Percentiles rank a stretch among this genome's conserved stretches.
phyloP scores from a whole-genome alignment of 1,139 yeast species.

The Blastobotrys buckinghamii region DNA sequence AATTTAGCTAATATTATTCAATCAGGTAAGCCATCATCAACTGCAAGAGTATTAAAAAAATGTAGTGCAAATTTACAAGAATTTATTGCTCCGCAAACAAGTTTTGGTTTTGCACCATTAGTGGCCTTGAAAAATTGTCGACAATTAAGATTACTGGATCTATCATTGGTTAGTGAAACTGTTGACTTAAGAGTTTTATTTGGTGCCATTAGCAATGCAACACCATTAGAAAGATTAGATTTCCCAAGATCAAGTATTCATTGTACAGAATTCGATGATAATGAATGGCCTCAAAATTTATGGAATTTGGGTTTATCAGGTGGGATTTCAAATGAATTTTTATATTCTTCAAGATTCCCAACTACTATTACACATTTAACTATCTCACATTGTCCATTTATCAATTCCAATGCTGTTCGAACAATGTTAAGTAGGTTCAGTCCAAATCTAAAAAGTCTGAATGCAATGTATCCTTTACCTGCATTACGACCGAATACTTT shows the following conservation, averaged over 20 bases:
- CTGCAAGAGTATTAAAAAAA: slow-evolving; percentile 72
- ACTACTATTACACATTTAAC: slow-evolving; percentile 62
- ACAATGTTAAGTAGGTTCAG: slow-evolving; percentile 61
- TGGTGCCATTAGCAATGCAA: slow-evolving; percentile 59
- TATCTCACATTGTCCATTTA: slow-evolving; percentile 80
- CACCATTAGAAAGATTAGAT: slow-evolving; percentile 62
- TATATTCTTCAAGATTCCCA: slow-evolving; percentile 64
- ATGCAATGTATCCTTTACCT: slow-evolving; percentile 86
- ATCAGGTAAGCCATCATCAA: slow-evolving; percentile 88
- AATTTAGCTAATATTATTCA: slow-evolving; percentile 79
- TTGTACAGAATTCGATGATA: slow-evolving; percentile 50
- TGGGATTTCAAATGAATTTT: slow-evolving; percentile 78
- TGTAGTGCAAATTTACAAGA: slow-evolving; percentile 57
- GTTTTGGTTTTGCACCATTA: slow-evolving; percentile 87
- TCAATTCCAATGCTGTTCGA: slow-evolving; percentile 54
- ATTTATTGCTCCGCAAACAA: slow-evolving; percentile 90
- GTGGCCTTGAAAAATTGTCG: slow-evolving; percentile 69
- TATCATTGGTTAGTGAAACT: slow-evolving; percentile 88
- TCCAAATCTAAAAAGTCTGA: slow-evolving; percentile 50
- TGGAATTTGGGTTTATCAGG: slow-evolving; percentile 76
- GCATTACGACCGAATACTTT: slow-evolving; percentile 61
- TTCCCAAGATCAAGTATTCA: slow-evolving; percentile 87
- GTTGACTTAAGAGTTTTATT: slow-evolving; percentile 76
- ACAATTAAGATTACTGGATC: slow-evolving; percentile 58
- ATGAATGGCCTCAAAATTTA: slow-evolving; percentile 72